Conservation (phyloP, 768 basidiomycete species). For the Leccinum imitatum region DNA sequence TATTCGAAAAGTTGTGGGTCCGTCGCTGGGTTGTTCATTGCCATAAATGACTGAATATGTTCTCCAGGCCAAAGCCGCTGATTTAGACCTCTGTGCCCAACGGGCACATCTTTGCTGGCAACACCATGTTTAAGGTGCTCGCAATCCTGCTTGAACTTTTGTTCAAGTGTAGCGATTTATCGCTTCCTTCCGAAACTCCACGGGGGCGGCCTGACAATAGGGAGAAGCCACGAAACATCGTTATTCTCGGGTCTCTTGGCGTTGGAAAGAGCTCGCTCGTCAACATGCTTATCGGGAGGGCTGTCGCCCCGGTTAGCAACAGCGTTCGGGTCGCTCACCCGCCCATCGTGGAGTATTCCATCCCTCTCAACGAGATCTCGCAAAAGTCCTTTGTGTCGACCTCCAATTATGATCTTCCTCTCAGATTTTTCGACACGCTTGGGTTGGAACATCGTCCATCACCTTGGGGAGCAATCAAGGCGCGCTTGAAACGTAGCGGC, state of each 20-base stretch:
- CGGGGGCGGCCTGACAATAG: constrained; percentile 5
- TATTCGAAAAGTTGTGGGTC: background rate
- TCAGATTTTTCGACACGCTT: constrained; percentile 21
- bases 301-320: constrained; percentile 29
- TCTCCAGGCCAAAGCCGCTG: background rate
- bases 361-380: constrained; percentile 4
- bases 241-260: constrained; percentile 30
- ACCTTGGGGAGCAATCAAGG: constrained; percentile 15
- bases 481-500: constrained; percentile 13
- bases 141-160: background rate
- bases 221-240: constrained; percentile 13
- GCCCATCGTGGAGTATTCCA: constrained; percentile 13
- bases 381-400: background rate
- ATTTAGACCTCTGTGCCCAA: background rate
- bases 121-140: background rate
- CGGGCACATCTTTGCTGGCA: background rate
- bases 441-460: constrained; percentile 21
- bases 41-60: background rate
- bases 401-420: background rate
- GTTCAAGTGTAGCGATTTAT: background rate
- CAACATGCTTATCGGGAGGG: constrained; percentile 35
- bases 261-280: constrained; percentile 41
- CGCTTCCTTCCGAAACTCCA: background rate
- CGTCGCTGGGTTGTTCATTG: background rate
- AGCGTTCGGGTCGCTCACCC: constrained; percentile 15